These are phyloP conservation scores for Chlorella sp. DNA, from an alignment of 139 green algal genomes.

Conservation along the genomic window DNA sequence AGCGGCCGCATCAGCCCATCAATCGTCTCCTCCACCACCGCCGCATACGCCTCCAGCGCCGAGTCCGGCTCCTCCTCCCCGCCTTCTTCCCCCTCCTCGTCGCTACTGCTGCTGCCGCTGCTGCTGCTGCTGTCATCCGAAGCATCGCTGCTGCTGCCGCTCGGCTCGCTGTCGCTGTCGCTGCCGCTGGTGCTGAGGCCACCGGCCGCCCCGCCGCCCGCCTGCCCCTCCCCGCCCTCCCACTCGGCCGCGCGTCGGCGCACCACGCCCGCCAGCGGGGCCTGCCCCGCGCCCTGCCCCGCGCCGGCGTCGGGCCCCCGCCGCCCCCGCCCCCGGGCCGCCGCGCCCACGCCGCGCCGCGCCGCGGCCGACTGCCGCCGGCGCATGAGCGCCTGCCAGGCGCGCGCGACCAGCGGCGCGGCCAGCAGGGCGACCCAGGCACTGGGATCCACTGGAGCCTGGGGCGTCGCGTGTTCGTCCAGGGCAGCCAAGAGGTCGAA, in stretches of 20 bases:
- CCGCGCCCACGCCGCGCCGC: background rate
- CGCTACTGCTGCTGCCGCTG: background rate
- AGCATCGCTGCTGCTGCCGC: background rate
- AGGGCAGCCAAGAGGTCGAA: constrained; percentile 9
- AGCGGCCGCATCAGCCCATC: no score
- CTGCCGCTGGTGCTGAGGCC: background rate
- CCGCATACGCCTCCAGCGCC: no score
- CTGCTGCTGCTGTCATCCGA: background rate
- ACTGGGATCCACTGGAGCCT: constrained; percentile 13
- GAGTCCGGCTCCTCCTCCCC: no score
- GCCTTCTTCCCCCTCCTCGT: no score
- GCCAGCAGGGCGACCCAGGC: constrained; percentile 36
- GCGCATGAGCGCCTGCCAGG: background rate
- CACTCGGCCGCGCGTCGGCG: background rate
- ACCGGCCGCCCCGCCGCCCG: background rate
- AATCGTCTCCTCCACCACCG: no score
- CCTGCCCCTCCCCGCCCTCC: background rate
- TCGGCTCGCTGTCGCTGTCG: background rate
- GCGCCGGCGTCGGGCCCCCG: background rate
- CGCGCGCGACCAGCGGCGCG: constrained; percentile 27
- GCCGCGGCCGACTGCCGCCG: background rate
- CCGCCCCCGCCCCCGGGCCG: background rate
- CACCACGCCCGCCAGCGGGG: no score
- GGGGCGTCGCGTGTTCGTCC: constrained; percentile 9
- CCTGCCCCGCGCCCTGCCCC: no score